Percentiles rank a stretch among this genome's conserved stretches.
Evolutionary conservation across 31 red algal genomes (phyloP).

Genomic region (Asparagopsis taxiformis): DNA sequence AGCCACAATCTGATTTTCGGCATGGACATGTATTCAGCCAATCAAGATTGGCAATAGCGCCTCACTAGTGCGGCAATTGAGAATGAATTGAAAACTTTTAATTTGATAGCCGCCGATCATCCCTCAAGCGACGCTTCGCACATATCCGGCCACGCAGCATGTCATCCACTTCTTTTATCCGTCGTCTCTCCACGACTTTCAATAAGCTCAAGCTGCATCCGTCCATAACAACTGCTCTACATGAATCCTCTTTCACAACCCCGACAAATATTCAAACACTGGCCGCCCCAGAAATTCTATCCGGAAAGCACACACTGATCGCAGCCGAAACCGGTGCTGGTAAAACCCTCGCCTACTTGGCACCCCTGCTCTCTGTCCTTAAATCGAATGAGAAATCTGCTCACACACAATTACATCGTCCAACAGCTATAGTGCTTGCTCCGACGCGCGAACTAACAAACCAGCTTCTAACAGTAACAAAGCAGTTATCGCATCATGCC

Average conservation of each 20-base stretch:
- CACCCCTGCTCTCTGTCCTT: conserved; percentile 1
- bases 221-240: conserved; percentile 6
- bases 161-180: too few species aligned
- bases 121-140: too few species aligned
- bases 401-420: background rate
- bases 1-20: too few species aligned
- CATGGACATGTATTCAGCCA: too few species aligned
- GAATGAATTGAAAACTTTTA: too few species aligned
- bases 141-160: too few species aligned
- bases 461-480: conserved; percentile 32
- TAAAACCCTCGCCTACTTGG: conserved; percentile 6
- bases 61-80: too few species aligned
- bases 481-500: conserved; percentile 31
- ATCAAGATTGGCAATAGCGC: too few species aligned
- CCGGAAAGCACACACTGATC: background rate
- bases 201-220: conserved; percentile 1
- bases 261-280: conserved; percentile 5
- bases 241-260: background rate
- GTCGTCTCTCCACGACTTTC: background rate
- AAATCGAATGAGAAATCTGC: background rate
- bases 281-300: background rate
- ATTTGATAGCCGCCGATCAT: too few species aligned
- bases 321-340: conserved; percentile 18
- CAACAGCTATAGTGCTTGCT: conserved; percentile 22
- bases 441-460: conserved; percentile 38